These are phyloP conservation scores for Paragyromitra xinjiangensis DNA, from an alignment of 495 filamentous ascomycete species.

Conservation along the genomic window DNA sequence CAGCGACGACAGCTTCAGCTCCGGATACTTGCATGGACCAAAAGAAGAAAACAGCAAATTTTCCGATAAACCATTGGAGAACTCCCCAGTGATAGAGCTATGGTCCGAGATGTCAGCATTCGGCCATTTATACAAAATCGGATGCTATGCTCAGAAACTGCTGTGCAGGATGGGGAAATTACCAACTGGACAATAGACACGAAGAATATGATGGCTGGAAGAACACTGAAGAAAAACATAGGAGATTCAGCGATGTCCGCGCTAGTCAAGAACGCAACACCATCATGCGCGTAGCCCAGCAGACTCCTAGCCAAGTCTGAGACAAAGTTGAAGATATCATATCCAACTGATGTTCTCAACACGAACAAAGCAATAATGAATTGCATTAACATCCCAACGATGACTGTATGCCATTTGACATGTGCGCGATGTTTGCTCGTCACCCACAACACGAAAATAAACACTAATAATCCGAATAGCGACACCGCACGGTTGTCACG, in stretches of 20 bases:
- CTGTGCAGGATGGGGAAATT: not conserved
- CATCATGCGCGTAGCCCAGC: constrained; percentile 74
- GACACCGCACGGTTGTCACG: constrained; percentile 80
- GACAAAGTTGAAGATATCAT: constrained; percentile 89
- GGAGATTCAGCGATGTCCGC: constrained; percentile 59
- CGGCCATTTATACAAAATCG: not conserved
- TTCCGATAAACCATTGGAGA: constrained; percentile 85
- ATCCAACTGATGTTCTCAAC: constrained; percentile 75
- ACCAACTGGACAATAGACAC: constrained; percentile 80
- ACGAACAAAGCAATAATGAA: constrained; percentile 91
- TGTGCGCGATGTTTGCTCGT: constrained; percentile 76
- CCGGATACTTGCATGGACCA: constrained; percentile 90
- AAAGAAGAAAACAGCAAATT: constrained; percentile 90
- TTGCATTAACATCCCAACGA: constrained; percentile 85
- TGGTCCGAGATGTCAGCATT: not conserved
- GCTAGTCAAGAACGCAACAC: constrained; percentile 75
- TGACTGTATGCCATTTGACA: constrained; percentile 88
- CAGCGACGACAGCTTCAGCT: constrained; percentile 88
- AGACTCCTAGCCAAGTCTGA: constrained; percentile 73
- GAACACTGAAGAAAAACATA: constrained; percentile 77
- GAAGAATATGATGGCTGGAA: constrained; percentile 93
- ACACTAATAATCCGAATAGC: constrained; percentile 79
- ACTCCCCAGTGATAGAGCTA: constrained; percentile 75
- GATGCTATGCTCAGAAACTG: not conserved
- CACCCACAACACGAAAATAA: constrained; percentile 70